A percentile compares a stretch with the other conserved stretches of the same genome.
Conservation (phyloP, 2,329 filamentous ascomycete genomes). For the Myotisia sp. region DNA sequence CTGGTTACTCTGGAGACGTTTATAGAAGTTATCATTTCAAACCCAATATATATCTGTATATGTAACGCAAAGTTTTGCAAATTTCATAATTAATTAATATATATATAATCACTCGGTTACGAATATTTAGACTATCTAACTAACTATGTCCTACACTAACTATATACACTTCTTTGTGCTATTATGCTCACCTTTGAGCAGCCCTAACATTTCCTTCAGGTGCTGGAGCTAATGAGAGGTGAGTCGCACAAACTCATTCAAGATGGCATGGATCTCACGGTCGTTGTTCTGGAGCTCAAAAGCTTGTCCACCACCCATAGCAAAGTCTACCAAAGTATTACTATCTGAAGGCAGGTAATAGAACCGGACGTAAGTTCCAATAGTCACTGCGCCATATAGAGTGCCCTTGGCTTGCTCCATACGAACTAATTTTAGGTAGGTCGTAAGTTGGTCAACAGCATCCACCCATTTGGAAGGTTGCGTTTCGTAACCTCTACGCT, state of each 20-base stretch:
- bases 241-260: background rate
- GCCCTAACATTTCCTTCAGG: too few relatives aligned
- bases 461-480: background rate
- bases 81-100: too few relatives aligned
- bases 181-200: too few relatives aligned
- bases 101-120: too few relatives aligned
- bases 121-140: too few relatives aligned
- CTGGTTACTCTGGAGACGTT: too few relatives aligned
- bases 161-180: too few relatives aligned
- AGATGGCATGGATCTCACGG: background rate
- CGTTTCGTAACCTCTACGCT: background rate
- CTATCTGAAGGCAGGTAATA: constrained; percentile 2
- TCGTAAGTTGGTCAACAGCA: background rate
- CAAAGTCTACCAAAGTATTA: background rate
- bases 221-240: background rate
- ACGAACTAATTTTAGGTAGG: constrained; percentile 5
- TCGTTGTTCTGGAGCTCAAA: background rate
- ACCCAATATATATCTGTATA: too few relatives aligned
- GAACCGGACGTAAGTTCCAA: constrained; percentile 4
- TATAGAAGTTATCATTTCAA: too few relatives aligned
- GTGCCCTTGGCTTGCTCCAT: background rate
- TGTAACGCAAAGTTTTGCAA: too few relatives aligned
- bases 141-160: too few relatives aligned
- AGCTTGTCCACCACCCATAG: background rate
- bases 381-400: constrained; percentile 1